Base-by-base conservation (phyloP, 768 basidiomycete species). In the Pilatotrama ljubarskyi region DNA sequence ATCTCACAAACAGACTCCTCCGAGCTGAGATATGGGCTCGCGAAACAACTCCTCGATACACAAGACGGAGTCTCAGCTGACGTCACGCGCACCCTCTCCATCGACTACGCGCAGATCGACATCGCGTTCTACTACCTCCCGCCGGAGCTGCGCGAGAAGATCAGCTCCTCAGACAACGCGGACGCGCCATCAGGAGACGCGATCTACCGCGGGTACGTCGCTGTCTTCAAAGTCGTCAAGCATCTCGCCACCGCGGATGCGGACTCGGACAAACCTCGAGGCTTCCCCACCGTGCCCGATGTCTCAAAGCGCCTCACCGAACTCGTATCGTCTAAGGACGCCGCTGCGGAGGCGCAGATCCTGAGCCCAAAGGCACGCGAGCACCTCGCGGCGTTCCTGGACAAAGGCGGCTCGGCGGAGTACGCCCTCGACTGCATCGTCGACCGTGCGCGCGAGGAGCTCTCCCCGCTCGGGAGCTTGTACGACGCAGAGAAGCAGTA, bases 391-490 rank as follows among this genome's bases (percentile, higher is more conserved):
- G 41, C 59, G 18, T 75, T 59, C 52, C 62, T 73, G 43, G 41
- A 51, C 35, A 68, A 66, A 17, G 74, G 74, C 18, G 74, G 74
- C 8, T 56, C 58, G 40, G 59, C 68, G 26, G 68, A 62, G 54
- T 69, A 67, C 59, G 72, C 66, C 18, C 68, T 73, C 15, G 73
- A 74, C 61, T 69, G 69, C 42, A 59, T 72, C 32, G 69, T 68
- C 20, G 59, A 70, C 51, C 60, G 62, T 20, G 72, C 70, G 22
- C 42, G 54, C 37, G 65, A 69, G 18, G 67, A 71, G 64, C 61
- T 58, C 38, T 72, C 71, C 13, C 62, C 66, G 14, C 62, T 66
- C n/a, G 73, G 71, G 9, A 64, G 67, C 29, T 60, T 64, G 22
- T 62, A 58, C 50, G 64, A 69, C 50, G 58, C 59, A 13, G 63